Evolutionary conservation across 208 protist species (phyloP).

Genomic region (Wallacemonas sp.): DNA sequence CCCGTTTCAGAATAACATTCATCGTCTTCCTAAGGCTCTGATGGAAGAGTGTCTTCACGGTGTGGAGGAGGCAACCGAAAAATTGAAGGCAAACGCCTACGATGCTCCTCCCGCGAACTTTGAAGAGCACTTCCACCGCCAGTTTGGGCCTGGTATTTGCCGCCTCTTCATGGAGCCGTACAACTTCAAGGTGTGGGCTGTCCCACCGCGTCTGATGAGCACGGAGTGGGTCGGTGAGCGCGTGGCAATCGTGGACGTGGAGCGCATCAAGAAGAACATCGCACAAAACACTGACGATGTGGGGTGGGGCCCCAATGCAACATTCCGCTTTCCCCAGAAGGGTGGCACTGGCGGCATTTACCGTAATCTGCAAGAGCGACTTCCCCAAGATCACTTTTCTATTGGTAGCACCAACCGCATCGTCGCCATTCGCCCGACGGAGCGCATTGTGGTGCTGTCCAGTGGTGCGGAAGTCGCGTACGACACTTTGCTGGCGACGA

Average conservation of each 20-base stretch:
- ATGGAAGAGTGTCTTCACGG: constrained; percentile 48
- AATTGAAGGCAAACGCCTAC: constrained; percentile 16
- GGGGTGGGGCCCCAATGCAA: constrained; percentile 81
- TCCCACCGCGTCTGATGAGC: constrained; percentile 62
- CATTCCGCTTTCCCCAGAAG: constrained; percentile 65
- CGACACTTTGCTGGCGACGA: constrained; percentile 54
- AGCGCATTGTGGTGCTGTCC: constrained; percentile 36
- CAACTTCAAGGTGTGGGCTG: constrained; percentile 84
- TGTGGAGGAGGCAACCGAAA: constrained; percentile 27
- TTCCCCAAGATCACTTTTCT: constrained; percentile 38
- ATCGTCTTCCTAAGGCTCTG: constrained; percentile 51
- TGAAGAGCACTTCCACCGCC: constrained; percentile 50
- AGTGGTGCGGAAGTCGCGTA: constrained; percentile 39
- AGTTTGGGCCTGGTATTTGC: constrained; percentile 68
- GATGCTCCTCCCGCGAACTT: constrained; percentile 43
- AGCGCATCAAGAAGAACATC: constrained; percentile 59
- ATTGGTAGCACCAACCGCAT: constrained; percentile 29
- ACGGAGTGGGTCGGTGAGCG: constrained; percentile 78
- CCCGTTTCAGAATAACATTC: constrained; percentile 82
- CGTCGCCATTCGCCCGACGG: constrained; percentile 34
- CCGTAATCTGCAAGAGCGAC: constrained; percentile 28
- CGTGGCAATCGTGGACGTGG: constrained; percentile 61
- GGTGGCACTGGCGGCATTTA: constrained; percentile 79
- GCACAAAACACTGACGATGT: constrained; percentile 45
- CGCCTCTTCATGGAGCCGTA: constrained; percentile 79